Evolutionary conservation across 2,329 filamentous ascomycete genomes (phyloP), one percentile per base, ranked within the genome.

Genomic region (Tolypocladium amazonense): DNA sequence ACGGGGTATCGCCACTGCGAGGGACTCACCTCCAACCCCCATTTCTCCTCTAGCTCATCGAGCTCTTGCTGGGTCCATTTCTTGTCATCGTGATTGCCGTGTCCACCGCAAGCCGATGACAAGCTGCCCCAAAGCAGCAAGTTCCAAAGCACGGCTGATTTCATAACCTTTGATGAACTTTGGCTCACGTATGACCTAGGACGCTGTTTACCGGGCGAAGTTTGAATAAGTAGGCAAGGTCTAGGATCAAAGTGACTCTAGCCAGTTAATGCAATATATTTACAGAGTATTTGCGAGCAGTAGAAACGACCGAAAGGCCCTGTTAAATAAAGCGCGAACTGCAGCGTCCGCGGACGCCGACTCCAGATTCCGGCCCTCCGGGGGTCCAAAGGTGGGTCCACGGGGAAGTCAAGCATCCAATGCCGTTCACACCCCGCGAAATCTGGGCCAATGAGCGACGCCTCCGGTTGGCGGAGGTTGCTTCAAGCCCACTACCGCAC

Each of bases 41-140:
- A 85, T 77, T 83, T 84, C 56, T 71, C 71, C 67, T 84, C 77
- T 52, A 85, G 71, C 65, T 82, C 80, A 20, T 77, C 77, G 30
- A 81, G 69, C 61, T 80, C 75, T 63, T 82, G 80, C 61, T 77
- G 74, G 25, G 75, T 76, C 74, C 78, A 84, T 57, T 77, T 72
- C 63, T 74, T 74, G 60, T 72, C 72, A 61, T 75, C 69, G 62
- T 71, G 65, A 38, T 59, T 56, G 43, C 69, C 67, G 59, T 73
- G 66, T 35, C 65, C 65, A 41, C 64, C 65, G 38, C 71, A 73
- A 12, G 66, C 67, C 7, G 62, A 61, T 3, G 68, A 65, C 59
- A 70, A 60, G 14, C 67, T 65, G 47, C 65, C 63, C 60, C 69
- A 58, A 30, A 69, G 63, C 54, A 73, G 59, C 47, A 70, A 57